phyloP scores from a whole-genome alignment of 768 basidiomycete genomes.

The Pilatotrama ljubarskyi region DNA sequence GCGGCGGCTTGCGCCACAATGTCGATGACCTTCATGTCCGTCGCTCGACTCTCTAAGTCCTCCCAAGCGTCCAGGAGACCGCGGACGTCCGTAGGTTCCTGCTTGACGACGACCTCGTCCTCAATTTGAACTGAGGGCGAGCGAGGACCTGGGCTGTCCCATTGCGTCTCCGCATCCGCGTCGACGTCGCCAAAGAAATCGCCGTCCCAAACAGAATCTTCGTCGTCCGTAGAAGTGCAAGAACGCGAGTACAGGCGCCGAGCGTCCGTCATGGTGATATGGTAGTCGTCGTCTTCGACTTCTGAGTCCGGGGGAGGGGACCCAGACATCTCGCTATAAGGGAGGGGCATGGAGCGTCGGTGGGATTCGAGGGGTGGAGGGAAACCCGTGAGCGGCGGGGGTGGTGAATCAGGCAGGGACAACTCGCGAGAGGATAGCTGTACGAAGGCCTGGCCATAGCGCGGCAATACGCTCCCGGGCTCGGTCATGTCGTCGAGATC shows the following conservation, averaged over 20 bases:
- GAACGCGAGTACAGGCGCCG: constrained; percentile 33
- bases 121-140: constrained; percentile 56
- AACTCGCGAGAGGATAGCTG: constrained; percentile 59
- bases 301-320: constrained; percentile 74
- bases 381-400: constrained; percentile 26
- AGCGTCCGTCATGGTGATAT: constrained; percentile 37
- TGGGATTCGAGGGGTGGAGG: constrained; percentile 1
- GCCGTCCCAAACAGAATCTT: constrained; percentile 38
- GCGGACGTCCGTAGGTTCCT: constrained; percentile 62
- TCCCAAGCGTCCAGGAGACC: constrained; percentile 74
- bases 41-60: constrained; percentile 49
- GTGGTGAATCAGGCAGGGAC: constrained; percentile 39
- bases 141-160: constrained; percentile 61
- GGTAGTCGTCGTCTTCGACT: constrained; percentile 53
- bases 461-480: constrained; percentile 31
- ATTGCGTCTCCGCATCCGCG: constrained; percentile 57
- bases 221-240: constrained; percentile 24
- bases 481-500: constrained; percentile 35
- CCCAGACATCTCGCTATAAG: constrained; percentile 50
- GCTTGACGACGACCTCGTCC: constrained; percentile 47
- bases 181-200: constrained; percentile 47
- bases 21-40: constrained; percentile 40
- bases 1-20: constrained; percentile 42
- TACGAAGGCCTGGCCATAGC: constrained; percentile 53
- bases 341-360: constrained; percentile 61